phyloP scores from a whole-genome alignment of 768 basidiomycete genomes.

The Lactarius quietus region DNA sequence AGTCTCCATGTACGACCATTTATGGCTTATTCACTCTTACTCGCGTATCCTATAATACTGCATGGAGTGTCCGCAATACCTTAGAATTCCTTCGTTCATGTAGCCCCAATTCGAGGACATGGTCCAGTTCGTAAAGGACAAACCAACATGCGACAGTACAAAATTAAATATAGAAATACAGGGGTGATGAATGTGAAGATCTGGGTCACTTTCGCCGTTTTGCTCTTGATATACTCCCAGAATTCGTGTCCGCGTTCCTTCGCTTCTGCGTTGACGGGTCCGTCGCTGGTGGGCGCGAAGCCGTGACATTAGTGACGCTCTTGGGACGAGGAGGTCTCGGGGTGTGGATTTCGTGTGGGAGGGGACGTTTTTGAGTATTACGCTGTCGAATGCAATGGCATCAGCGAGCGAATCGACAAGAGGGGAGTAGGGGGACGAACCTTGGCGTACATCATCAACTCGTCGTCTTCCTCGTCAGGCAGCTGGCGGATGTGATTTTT shows the following conservation, averaged over 20 bases:
- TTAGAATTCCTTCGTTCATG: background rate
- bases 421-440: slow-evolving; percentile 33
- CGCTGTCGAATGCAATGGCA: slow-evolving; percentile 32
- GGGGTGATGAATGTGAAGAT: background rate
- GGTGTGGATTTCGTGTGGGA: slow-evolving; percentile 29
- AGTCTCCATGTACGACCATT: slow-evolving; percentile 17
- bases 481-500: slow-evolving; percentile 19
- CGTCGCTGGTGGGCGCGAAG: slow-evolving; percentile 9
- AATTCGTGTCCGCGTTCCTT: background rate
- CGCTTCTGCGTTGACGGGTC: slow-evolving; percentile 15
- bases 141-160: background rate
- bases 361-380: slow-evolving; percentile 39
- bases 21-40: slow-evolving; percentile 5
- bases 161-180: slow-evolving; percentile 7
- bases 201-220: slow-evolving; percentile 21
- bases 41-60: no score
- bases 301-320: slow-evolving; percentile 12
- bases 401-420: slow-evolving; percentile 14
- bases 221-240: slow-evolving; percentile 1
- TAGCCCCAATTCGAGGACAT: background rate
- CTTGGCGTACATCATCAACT: slow-evolving; percentile 58
- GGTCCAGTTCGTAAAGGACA: background rate
- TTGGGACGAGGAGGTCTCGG: slow-evolving; percentile 9
- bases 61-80: background rate
- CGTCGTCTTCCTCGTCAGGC: slow-evolving; percentile 50